Evolutionary conservation across 306 rosid species (phyloP).

Genomic region (Cercis canadensis): DNA sequence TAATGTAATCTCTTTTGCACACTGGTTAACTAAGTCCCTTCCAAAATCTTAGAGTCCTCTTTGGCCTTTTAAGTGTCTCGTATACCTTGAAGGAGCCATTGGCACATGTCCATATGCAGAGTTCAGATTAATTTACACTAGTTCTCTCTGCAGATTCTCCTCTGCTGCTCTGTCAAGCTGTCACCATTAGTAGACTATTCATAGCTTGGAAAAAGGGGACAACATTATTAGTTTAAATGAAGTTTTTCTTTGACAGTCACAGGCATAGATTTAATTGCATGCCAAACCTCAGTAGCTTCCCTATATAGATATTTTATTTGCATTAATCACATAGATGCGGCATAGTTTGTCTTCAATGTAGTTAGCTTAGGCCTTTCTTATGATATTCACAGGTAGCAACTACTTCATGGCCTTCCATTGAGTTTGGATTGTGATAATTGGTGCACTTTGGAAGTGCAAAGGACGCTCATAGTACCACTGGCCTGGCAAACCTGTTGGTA

Average conservation of each 20-base stretch:
- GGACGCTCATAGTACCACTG: too few species aligned
- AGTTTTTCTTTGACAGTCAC: background rate
- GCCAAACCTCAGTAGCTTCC: background rate
- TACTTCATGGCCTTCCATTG: conserved; percentile 22
- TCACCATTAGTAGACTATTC: conserved; percentile 2
- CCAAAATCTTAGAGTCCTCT: conserved; percentile 15
- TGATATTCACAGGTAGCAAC: conserved; percentile 35
- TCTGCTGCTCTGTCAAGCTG: conserved; percentile 11
- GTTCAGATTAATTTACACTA: conserved; percentile 16
- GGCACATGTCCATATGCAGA: conserved; percentile 33
- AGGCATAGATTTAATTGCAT: background rate
- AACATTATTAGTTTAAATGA: background rate
- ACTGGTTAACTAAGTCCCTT: too few species aligned
- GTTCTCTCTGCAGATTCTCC: background rate
- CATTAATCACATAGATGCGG: conserved; percentile 8
- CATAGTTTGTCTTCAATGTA: conserved; percentile 30
- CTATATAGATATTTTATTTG: background rate
- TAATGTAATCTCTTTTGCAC: conserved; percentile 20
- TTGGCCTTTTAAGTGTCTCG: conserved; percentile 2
- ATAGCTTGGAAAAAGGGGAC: background rate
- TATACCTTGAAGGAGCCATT: conserved; percentile 6
- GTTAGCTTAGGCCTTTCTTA: conserved; percentile 16
- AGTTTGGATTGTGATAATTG: conserved; percentile 63
- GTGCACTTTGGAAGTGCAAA: too few species aligned
- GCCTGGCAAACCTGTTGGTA: too few species aligned